phyloP scores from a whole-genome alignment of 257 asterid species.

The Solanum sejunctum region DNA sequence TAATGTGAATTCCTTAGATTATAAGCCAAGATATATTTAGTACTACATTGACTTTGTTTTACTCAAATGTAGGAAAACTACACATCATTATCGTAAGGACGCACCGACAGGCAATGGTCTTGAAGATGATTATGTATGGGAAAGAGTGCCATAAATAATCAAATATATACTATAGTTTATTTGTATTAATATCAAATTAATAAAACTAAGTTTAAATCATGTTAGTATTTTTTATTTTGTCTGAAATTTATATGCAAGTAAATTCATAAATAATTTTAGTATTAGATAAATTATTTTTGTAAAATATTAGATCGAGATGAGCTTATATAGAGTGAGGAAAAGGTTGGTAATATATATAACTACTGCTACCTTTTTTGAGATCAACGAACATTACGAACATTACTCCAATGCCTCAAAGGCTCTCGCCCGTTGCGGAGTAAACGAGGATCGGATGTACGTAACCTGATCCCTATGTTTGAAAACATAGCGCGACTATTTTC shows the following conservation, averaged over 20 bases:
- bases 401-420: too few relatives aligned
- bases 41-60: not conserved
- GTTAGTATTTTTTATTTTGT: not conserved
- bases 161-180: not conserved
- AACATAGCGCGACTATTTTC: too few relatives aligned
- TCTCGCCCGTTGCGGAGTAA: too few relatives aligned
- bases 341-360: too few relatives aligned
- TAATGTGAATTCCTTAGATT: not conserved
- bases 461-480: too few relatives aligned
- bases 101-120: not conserved
- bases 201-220: not conserved
- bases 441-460: too few relatives aligned
- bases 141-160: not conserved
- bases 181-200: not conserved
- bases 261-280: not conserved
- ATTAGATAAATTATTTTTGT: not conserved
- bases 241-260: not conserved
- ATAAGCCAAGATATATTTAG: not conserved
- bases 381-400: too few relatives aligned
- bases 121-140: not conserved
- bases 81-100: not conserved
- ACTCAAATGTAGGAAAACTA: not conserved
- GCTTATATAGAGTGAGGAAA: not conserved
- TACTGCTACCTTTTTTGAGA: too few relatives aligned
- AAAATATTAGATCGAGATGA: not conserved